phyloP scores from a whole-genome alignment of 2,329 filamentous ascomycete genomes.

The Apiospora sp. region DNA sequence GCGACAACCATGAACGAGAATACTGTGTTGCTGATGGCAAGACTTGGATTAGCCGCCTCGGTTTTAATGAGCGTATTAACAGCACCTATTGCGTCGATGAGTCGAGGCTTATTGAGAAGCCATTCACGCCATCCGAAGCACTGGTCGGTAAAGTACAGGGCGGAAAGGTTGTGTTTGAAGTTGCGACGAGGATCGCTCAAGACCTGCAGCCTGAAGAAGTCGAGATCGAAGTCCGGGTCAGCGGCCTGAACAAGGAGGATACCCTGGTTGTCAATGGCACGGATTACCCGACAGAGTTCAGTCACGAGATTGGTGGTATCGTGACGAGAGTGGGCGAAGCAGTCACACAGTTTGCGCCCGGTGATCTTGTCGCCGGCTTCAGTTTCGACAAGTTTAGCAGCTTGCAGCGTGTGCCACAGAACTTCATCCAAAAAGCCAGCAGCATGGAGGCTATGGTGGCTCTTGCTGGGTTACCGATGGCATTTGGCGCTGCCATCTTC shows the following conservation, averaged over 20 bases:
- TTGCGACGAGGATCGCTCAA: conserved; percentile 24
- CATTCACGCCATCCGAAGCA: conserved; percentile 23
- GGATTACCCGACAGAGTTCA: conserved; percentile 35
- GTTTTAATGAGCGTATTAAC: conserved; percentile 34
- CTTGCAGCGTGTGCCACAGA: conserved; percentile 31
- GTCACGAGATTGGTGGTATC: conserved; percentile 37
- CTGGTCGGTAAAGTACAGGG: conserved; percentile 32
- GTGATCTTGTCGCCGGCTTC: conserved; percentile 39
- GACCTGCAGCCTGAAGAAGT: conserved; percentile 29
- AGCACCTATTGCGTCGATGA: neutral
- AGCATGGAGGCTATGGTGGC: conserved; percentile 28
- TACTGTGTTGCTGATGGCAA: conserved; percentile 34
- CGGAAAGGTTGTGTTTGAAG: conserved; percentile 35
- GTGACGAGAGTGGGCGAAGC: conserved; percentile 33
- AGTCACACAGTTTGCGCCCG: conserved; percentile 31
- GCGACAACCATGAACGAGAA: conserved; percentile 32
- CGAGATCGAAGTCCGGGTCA: conserved; percentile 33
- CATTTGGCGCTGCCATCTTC: conserved; percentile 15
- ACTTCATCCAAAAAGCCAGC: conserved; percentile 24
- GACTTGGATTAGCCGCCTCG: conserved; percentile 38
- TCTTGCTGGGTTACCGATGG: conserved; percentile 28
- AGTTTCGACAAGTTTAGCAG: conserved; percentile 35
- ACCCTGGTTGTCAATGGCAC: conserved; percentile 35
- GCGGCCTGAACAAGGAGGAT: conserved; percentile 35
- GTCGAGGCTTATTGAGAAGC: neutral